Percentiles rank a stretch among this genome's conserved stretches.
Evolutionary conservation across 176 grass and related monocot species (phyloP).

Genomic region (Zoysia pacifica): DNA sequence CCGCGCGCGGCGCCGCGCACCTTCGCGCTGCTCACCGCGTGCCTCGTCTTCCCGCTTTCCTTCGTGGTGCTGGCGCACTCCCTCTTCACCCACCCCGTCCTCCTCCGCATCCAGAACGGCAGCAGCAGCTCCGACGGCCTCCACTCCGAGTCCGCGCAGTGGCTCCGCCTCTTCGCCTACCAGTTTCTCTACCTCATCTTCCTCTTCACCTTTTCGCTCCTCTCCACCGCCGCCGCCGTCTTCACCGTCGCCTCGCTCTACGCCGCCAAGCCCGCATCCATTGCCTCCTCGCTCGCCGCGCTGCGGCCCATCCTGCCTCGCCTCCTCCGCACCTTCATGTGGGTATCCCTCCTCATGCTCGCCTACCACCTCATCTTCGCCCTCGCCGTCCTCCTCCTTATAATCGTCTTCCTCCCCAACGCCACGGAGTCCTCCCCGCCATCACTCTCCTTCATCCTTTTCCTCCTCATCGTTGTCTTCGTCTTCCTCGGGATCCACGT

Average conservation of each 20-base stretch:
- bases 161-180: constrained; percentile 62
- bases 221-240: constrained; percentile 89
- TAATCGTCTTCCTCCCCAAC: constrained; percentile 35
- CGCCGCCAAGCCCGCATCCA: constrained; percentile 75
- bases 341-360: constrained; percentile 80
- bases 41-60: constrained; percentile 93
- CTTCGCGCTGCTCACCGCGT: constrained; percentile 75
- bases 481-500: constrained; percentile 81
- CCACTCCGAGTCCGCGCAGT: constrained; percentile 39
- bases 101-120: constrained; percentile 49
- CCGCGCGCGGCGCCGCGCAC: constrained; percentile 70
- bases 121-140: neutral
- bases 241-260: constrained; percentile 98
- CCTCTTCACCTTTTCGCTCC: constrained; percentile 96
- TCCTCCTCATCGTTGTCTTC: constrained; percentile 45
- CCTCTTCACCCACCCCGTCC: constrained; percentile 90
- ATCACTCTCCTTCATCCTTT: constrained; percentile 32
- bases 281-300: constrained; percentile 61
- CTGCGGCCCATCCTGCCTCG: constrained; percentile 70
- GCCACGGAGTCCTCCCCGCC: constrained; percentile 14
- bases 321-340: constrained; percentile 87
- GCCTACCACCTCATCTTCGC: constrained; percentile 66
- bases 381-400: constrained; percentile 50
- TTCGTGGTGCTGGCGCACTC: constrained; percentile 84
- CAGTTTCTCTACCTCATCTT: constrained; percentile 86